phyloP scores from a whole-genome alignment of 257 asterid species.

The Lycium ferocissimum region DNA sequence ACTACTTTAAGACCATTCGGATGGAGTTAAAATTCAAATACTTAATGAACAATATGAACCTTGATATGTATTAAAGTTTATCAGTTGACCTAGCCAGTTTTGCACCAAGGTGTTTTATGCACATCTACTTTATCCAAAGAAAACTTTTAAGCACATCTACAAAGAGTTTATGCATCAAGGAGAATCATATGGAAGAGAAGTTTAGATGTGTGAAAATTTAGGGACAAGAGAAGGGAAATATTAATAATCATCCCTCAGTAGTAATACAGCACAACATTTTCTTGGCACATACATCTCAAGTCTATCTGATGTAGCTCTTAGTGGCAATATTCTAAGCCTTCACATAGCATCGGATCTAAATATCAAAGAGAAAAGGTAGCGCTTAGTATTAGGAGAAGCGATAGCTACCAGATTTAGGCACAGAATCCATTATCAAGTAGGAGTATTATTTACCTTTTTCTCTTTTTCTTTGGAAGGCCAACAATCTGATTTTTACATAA shows the following conservation, averaged over 20 bases:
- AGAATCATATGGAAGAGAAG: background rate
- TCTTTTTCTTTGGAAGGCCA: constrained; percentile 16
- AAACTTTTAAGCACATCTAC: background rate
- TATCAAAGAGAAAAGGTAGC: background rate
- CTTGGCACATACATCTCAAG: background rate
- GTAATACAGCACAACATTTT: background rate
- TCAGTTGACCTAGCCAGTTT: constrained; percentile 11
- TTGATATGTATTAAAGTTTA: background rate
- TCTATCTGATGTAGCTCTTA: background rate
- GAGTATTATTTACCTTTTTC: constrained; percentile 13
- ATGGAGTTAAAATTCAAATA: background rate
- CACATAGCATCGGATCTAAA: background rate
- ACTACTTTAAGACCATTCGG: background rate
- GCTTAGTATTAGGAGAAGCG: background rate
- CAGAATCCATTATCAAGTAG: background rate
- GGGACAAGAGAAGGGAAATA: background rate
- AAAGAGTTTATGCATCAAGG: background rate
- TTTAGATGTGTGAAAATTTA: background rate
- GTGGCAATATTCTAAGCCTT: constrained; percentile 10
- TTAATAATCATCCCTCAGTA: background rate
- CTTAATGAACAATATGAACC: background rate
- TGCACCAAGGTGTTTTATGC: background rate
- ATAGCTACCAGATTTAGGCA: background rate
- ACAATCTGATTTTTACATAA: background rate
- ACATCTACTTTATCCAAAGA: background rate